Evolutionary conservation across 495 filamentous ascomycete genomes (phyloP).

Genomic region (Bathelium albidoporum): DNA sequence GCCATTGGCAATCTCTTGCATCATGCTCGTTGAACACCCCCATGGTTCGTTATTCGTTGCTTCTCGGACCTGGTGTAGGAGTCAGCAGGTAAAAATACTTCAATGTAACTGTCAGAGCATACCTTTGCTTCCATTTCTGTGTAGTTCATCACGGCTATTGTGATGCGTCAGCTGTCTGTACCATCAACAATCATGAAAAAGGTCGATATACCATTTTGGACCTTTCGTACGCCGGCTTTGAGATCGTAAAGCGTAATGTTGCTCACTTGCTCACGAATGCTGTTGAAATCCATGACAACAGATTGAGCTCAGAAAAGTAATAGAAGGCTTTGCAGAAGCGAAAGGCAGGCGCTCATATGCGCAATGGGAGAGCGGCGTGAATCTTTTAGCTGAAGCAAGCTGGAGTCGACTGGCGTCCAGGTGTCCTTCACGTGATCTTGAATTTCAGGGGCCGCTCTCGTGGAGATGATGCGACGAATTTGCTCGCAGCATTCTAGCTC

Average conservation of each 20-base stretch:
- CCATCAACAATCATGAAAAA: not conserved
- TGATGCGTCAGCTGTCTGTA: conserved; percentile 20
- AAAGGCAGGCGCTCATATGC: not conserved
- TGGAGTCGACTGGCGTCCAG: not conserved
- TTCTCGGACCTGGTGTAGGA: conserved; percentile 53
- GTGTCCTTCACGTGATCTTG: conserved; percentile 1
- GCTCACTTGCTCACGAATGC: conserved; percentile 77
- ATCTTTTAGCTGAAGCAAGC: not conserved
- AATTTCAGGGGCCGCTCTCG: not conserved
- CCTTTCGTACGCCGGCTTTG: conserved; percentile 93
- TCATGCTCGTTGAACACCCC: conserved; percentile 73
- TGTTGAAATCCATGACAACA: conserved; percentile 67
- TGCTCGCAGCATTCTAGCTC: not conserved
- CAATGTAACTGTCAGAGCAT: not conserved
- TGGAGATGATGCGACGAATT: not conserved
- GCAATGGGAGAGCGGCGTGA: not conserved
- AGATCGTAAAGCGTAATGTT: conserved; percentile 94
- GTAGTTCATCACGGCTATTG: conserved; percentile 93
- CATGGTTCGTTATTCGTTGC: conserved; percentile 97
- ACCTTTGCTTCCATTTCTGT: conserved; percentile 98
- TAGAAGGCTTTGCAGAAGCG: not conserved
- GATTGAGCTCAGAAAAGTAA: not conserved
- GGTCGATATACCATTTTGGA: conserved; percentile 78
- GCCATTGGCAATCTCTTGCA: conserved; percentile 97
- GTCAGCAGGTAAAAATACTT: not conserved